Percentiles rank a stretch among this genome's conserved stretches.
Conservation (phyloP, 306 rosid genomes). For the Pyrus communis region DNA sequence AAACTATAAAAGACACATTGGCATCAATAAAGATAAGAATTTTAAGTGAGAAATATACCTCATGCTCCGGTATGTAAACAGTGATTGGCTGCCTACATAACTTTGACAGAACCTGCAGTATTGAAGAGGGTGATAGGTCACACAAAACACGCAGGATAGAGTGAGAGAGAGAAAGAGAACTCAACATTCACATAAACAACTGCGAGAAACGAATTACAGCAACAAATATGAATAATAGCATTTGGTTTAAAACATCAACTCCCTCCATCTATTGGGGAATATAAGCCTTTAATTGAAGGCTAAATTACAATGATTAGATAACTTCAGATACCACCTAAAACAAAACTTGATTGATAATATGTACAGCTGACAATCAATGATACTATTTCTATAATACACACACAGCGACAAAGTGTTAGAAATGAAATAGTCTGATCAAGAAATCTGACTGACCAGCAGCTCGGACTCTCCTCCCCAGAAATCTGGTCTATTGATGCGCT, state of each 20-base stretch:
- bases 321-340: neutral
- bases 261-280: neutral
- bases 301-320: neutral
- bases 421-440: neutral
- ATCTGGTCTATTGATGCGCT: slow-evolving; percentile 64
- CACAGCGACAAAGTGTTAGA: neutral
- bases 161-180: neutral
- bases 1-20: neutral
- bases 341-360: neutral
- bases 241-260: neutral
- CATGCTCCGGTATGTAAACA: slow-evolving; percentile 91
- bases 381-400: neutral
- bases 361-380: neutral
- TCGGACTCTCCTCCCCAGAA: slow-evolving; percentile 99
- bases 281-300: neutral
- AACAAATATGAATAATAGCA: neutral
- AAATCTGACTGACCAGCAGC: slow-evolving; percentile 76
- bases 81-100: slow-evolving; percentile 74
- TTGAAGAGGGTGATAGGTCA: neutral
- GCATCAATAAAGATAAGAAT: neutral
- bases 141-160: neutral
- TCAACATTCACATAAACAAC: neutral
- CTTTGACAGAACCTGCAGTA: slow-evolving; percentile 73
- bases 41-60: slow-evolving; percentile 37
- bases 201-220: neutral